A percentile compares a stretch with the other conserved stretches of the same genome.
phyloP scores from a whole-genome alignment of 495 filamentous ascomycete species.

The Aspergillus asperescens region DNA sequence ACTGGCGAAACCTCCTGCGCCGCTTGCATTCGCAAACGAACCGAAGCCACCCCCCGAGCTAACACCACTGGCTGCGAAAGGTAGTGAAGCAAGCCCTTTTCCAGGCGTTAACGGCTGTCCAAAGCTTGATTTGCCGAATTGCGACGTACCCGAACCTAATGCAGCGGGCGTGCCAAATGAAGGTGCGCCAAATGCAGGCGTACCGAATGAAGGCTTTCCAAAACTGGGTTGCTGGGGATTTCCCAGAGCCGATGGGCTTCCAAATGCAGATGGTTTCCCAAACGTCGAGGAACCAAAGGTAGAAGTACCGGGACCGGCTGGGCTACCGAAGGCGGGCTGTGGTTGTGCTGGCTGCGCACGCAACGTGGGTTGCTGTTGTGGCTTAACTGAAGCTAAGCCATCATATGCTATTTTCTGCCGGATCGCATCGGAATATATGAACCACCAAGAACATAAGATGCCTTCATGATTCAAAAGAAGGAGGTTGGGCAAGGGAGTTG shows the following conservation, averaged over 20 bases:
- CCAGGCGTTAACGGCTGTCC: conserved; percentile 34
- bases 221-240: conserved; percentile 21
- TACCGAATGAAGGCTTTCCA: conserved; percentile 28
- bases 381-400: conserved; percentile 52
- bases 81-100: conserved; percentile 26
- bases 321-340: conserved; percentile 33
- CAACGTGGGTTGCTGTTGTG: conserved; percentile 18
- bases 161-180: conserved; percentile 29
- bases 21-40: conserved; percentile 24
- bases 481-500: conserved; percentile 79
- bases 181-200: conserved; percentile 7
- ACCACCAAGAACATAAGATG: conserved; percentile 79
- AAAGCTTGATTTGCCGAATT: conserved; percentile 44
- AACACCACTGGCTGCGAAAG: conserved; percentile 21
- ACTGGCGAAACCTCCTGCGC: conserved; percentile 29
- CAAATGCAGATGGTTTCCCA: conserved; percentile 38
- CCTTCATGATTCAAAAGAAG: conserved; percentile 89
- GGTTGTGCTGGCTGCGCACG: conserved; percentile 23
- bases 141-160: conserved; percentile 14
- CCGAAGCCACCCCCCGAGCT: conserved; percentile 36
- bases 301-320: conserved; percentile 29
- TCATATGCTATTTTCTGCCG: conserved; percentile 65
- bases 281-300: conserved; percentile 18
- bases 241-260: conserved; percentile 31
- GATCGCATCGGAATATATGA: conserved; percentile 84